Conservation (phyloP, 177 flowering plant species). For the Vitis hybrid region DNA sequence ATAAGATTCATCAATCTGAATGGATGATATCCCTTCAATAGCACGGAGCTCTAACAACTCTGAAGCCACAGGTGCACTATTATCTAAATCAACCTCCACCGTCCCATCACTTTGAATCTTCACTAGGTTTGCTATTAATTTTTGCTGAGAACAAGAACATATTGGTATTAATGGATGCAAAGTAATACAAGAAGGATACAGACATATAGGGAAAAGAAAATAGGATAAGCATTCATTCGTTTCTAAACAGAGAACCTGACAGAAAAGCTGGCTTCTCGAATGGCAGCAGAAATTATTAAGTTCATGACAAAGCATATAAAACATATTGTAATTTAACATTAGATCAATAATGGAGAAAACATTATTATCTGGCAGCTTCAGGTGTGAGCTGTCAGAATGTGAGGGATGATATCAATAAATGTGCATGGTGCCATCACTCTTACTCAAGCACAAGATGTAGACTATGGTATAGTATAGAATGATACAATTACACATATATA, state of each 20-base stretch:
- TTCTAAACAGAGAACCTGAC: not conserved
- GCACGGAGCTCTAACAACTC: slow-evolving; percentile 71
- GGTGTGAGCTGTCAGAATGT: not conserved
- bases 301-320: not conserved
- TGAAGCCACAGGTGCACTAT: slow-evolving; percentile 68
- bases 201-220: not conserved
- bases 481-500: not conserved
- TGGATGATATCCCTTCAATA: slow-evolving; percentile 30
- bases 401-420: no score
- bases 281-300: no score
- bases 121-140: slow-evolving; percentile 70
- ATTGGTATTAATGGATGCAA: not conserved
- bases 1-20: slow-evolving; percentile 24
- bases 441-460: not conserved
- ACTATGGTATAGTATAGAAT: not conserved
- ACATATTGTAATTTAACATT: not conserved
- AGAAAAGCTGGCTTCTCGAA: not conserved
- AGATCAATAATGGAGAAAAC: not conserved
- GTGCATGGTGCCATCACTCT: not conserved
- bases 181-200: slow-evolving; percentile 3
- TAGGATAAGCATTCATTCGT: not conserved
- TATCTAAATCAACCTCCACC: slow-evolving; percentile 75
- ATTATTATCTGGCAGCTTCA: not conserved
- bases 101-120: slow-evolving; percentile 89
- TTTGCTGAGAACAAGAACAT: slow-evolving; percentile 45